phyloP scores from a whole-genome alignment of 192 early-diverging fungal genomes.

The Jimgerdemannia flammicorona region DNA sequence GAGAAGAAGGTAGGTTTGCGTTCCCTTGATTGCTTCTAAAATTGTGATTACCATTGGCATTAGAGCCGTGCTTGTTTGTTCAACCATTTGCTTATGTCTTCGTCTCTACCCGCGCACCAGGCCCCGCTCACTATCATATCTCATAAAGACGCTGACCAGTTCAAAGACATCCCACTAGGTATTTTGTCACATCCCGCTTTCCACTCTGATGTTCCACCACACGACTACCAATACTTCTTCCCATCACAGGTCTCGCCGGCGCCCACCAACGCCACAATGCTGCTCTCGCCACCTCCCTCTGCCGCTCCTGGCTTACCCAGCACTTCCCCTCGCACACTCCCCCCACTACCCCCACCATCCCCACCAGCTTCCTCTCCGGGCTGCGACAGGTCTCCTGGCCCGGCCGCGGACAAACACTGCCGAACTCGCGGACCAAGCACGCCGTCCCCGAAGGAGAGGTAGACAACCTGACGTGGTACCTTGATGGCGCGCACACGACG shows the following conservation, averaged over 20 bases:
- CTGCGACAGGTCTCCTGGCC: slow-evolving; percentile 75
- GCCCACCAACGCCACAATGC: slow-evolving; percentile 86
- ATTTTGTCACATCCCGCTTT: slow-evolving; percentile 5
- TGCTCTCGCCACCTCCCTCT: slow-evolving; percentile 69
- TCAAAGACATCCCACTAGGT: slow-evolving; percentile 38
- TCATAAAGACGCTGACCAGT: slow-evolving; percentile 11
- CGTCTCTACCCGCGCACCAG: slow-evolving; percentile 3
- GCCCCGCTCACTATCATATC: slow-evolving; percentile 37
- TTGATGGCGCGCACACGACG: slow-evolving; percentile 94
- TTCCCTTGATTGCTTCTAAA: background rate
- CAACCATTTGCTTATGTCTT: background rate
- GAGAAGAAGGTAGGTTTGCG: slow-evolving; percentile 54
- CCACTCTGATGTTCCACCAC: background rate
- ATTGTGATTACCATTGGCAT: too few species aligned
- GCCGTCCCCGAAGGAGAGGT: background rate
- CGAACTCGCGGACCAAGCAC: slow-evolving; percentile 26
- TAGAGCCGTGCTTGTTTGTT: too few species aligned
- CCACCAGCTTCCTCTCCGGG: slow-evolving; percentile 57
- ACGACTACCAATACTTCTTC: slow-evolving; percentile 1
- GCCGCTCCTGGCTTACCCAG: slow-evolving; percentile 62
- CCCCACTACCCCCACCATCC: slow-evolving; percentile 18
- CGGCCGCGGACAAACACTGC: slow-evolving; percentile 79
- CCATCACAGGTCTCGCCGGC: slow-evolving; percentile 66
- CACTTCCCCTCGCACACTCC: slow-evolving; percentile 4
- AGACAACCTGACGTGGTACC: slow-evolving; percentile 58